Evolutionary conservation across 2,329 filamentous ascomycete genomes (phyloP), one percentile per base, ranked within the genome.

Genomic region (Blastomyces emzantsi): DNA sequence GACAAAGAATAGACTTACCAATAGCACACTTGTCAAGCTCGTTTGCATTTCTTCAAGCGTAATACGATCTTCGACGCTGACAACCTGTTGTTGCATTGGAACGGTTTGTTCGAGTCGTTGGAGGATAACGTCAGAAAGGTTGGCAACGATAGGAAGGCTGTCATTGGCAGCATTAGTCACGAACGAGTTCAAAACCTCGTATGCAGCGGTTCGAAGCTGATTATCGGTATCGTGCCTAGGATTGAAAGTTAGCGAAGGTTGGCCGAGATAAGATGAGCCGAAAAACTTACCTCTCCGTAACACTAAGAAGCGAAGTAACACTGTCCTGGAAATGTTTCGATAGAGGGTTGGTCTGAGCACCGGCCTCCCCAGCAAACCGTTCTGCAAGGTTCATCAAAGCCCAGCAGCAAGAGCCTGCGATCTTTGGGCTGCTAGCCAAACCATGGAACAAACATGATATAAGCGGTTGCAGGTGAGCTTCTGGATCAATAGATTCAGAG

Each of bases 361-460:
- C 90, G 63, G 87, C 83, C 63, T 97, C 92, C 64, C 92, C 91
- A 39, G 92, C 90, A 74, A 97, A 99, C 66, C 92, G 89, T 74
- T 99, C 94, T 13, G 94, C 93, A 73, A 99, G 81, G 79, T 97
- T 99, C 90, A 99, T 97, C 69, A 99, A 80, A 41, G 94, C 92
- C 94, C 95, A 97, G 81, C 94, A 99, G 86, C 94, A 97, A 39
- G 94, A 99, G 63, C 91, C 87, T 41, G 93, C 94, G 87, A 99
- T 99, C 85, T 96, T 97, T 65, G 92, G 89, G 75, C 89, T 94
- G 79, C 90, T 93, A 65, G 90, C 86, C 65, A 99, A 83, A 60
- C 93, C 94, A 69, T 87, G 86, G 81, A 99, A 99, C 11, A 99
- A 85, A 51, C 92, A 90, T 63, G 87, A 85, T 72, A 99, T 93